These are phyloP conservation scores for Trichophyton mentagrophytes DNA, from an alignment of 2,329 filamentous ascomycete genomes.

Conservation along the genomic window DNA sequence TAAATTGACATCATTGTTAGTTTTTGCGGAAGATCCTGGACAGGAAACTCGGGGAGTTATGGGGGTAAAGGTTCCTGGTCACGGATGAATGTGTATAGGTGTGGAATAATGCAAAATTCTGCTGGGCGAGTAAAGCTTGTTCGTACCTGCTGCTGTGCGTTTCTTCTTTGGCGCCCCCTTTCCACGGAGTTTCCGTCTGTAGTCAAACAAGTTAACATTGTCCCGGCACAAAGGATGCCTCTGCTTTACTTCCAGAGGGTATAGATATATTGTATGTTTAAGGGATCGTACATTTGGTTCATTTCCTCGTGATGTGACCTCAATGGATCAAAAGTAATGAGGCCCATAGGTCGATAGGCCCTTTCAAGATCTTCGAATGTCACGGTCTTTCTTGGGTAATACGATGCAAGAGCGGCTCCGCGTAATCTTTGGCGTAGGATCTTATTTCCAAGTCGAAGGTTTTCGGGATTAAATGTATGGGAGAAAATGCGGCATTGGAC, in stretches of 20 bases:
- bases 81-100: neutral
- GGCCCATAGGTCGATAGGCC: conserved; percentile 49
- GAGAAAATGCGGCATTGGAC: conserved; percentile 85
- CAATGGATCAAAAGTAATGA: conserved; percentile 64
- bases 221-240: neutral
- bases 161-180: conserved; percentile 84
- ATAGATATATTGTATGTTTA: neutral
- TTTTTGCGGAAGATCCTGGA: neutral
- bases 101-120: neutral
- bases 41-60: neutral
- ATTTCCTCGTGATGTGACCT: conserved; percentile 67
- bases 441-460: conserved; percentile 76
- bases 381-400: conserved; percentile 69
- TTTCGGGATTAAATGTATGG: conserved; percentile 77
- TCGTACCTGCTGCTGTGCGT: conserved; percentile 36
- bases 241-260: neutral
- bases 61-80: neutral
- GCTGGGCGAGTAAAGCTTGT: neutral
- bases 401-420: conserved; percentile 70
- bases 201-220: conserved; percentile 3
- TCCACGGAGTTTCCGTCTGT: conserved; percentile 57
- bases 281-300: conserved; percentile 42
- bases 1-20: neutral
- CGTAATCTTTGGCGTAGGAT: conserved; percentile 75
- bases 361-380: conserved; percentile 62